phyloP scores from a whole-genome alignment of 2,329 filamentous ascomycete genomes.

The Fusarium dlaminii region DNA sequence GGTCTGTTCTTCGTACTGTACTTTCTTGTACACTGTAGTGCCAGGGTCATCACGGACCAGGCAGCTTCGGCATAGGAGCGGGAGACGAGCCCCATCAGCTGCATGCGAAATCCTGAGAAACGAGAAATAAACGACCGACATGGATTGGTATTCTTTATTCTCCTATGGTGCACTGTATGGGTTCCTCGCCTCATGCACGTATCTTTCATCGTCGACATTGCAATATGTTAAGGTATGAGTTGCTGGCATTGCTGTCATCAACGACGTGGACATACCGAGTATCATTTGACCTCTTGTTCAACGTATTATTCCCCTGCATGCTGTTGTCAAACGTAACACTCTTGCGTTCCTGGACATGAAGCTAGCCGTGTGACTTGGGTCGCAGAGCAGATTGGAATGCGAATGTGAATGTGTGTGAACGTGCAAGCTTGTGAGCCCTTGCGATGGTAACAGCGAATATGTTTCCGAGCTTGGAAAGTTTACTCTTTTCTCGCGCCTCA shows the following conservation, averaged over 20 bases:
- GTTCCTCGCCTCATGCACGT: slow-evolving; percentile 3
- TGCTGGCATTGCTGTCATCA: slow-evolving; percentile 22
- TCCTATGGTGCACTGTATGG: slow-evolving; percentile 19
- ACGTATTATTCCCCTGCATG: slow-evolving; percentile 26
- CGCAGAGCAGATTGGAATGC: slow-evolving; percentile 10
- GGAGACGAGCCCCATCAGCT: slow-evolving; percentile 27
- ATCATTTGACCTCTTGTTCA: slow-evolving; percentile 20
- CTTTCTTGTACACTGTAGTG: slow-evolving; percentile 7
- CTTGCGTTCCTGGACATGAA: slow-evolving; percentile 16
- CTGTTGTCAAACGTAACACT: slow-evolving; percentile 25
- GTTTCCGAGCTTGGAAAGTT: slow-evolving; percentile 26
- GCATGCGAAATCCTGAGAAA: slow-evolving; percentile 21
- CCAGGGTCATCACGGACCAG: slow-evolving; percentile 33
- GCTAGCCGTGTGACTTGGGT: slow-evolving; percentile 33
- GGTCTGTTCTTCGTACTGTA: not conserved
- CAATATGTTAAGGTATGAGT: slow-evolving; percentile 17
- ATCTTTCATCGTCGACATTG: slow-evolving; percentile 11
- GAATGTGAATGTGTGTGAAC: slow-evolving; percentile 1
- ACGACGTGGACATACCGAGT: slow-evolving; percentile 22
- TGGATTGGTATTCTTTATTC: slow-evolving; percentile 5
- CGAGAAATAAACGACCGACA: not conserved
- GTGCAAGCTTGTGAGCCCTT: slow-evolving; percentile 12
- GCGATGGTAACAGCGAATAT: slow-evolving; percentile 8
- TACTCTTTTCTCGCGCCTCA: slow-evolving; percentile 26
- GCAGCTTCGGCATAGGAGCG: slow-evolving; percentile 25